Percentiles rank a stretch among this genome's conserved stretches.
Evolutionary conservation across 176 grass and related monocot species (phyloP).

Genomic region (Dactylis glomerata): DNA sequence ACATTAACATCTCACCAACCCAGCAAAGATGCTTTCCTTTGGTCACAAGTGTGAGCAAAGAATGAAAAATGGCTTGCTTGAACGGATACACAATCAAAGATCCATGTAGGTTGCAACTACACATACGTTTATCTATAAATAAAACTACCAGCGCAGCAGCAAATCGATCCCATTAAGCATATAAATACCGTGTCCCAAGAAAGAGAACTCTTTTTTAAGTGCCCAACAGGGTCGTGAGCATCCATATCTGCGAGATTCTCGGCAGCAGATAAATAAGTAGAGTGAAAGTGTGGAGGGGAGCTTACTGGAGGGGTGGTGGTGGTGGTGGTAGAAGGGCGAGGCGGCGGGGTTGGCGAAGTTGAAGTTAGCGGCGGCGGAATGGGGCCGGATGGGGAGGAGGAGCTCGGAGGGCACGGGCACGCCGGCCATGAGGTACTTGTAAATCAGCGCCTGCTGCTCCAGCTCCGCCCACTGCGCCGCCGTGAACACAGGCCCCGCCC

Average conservation of each 20-base stretch:
- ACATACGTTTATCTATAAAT: neutral
- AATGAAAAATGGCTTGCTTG: neutral
- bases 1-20: constrained; percentile 38
- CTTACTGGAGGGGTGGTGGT: constrained; percentile 81
- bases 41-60: constrained; percentile 15
- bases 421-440: constrained; percentile 94
- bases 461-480: constrained; percentile 94
- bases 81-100: constrained; percentile 6
- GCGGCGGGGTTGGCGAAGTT: constrained; percentile 61
- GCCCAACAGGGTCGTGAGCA: neutral
- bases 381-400: constrained; percentile 69
- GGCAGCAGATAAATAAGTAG: neutral
- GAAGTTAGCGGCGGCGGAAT: constrained; percentile 52
- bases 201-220: neutral
- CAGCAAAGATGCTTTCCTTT: constrained; percentile 16
- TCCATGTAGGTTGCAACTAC: neutral
- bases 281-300: neutral
- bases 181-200: neutral
- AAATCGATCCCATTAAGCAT: constrained; percentile 26
- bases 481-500: constrained; percentile 66
- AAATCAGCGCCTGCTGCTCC: constrained; percentile 96
- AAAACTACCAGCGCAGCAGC: neutral
- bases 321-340: constrained; percentile 58
- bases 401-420: constrained; percentile 94
- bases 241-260: constrained; percentile 6